Percentiles rank a stretch among this genome's conserved stretches.
These are phyloP conservation scores for Wickerhamomyces xylosicus DNA, from an alignment of 805 yeast genomes.

Conservation along the genomic window DNA sequence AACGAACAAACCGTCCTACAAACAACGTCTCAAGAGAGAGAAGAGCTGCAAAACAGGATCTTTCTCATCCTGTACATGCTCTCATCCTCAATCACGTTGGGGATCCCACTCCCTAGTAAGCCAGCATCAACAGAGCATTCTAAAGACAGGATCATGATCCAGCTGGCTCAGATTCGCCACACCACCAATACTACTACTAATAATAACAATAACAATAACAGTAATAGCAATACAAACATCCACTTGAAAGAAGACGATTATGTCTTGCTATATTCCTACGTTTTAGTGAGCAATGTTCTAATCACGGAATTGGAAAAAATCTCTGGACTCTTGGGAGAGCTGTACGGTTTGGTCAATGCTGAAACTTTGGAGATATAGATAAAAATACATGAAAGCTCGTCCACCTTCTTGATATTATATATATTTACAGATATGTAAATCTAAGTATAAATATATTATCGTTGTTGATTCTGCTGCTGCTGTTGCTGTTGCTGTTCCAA, in stretches of 20 bases:
- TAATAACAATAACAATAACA: too few species aligned
- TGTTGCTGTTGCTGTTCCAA: conserved; percentile 1
- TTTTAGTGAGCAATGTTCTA: conserved; percentile 59
- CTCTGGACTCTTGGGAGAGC: conserved; percentile 39
- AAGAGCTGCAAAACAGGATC: conserved; percentile 61
- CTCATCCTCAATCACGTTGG: conserved; percentile 64
- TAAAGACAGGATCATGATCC: conserved; percentile 55
- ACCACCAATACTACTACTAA: too few species aligned
- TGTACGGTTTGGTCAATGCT: conserved; percentile 53
- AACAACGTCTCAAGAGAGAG: conserved; percentile 45
- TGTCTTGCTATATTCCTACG: conserved; percentile 65
- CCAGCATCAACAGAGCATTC: conserved; percentile 74
- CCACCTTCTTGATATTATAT: too few species aligned
- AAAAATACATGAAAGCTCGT: too few species aligned
- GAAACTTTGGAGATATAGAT: conserved; percentile 17
- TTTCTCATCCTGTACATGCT: conserved; percentile 71
- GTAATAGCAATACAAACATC: too few species aligned
- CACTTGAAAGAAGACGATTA: conserved; percentile 56
- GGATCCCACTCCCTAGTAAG: conserved; percentile 67
- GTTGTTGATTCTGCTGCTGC: conserved; percentile 3
- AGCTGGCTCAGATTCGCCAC: conserved; percentile 48
- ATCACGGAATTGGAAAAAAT: conserved; percentile 55
- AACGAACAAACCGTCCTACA: conserved; percentile 48
- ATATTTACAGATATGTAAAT: too few species aligned
- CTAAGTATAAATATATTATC: too few species aligned